Evolutionary conservation across 129 eudicot species (phyloP), one percentile per base, ranked within the genome.

Genomic region (Lactuca sativa): DNA sequence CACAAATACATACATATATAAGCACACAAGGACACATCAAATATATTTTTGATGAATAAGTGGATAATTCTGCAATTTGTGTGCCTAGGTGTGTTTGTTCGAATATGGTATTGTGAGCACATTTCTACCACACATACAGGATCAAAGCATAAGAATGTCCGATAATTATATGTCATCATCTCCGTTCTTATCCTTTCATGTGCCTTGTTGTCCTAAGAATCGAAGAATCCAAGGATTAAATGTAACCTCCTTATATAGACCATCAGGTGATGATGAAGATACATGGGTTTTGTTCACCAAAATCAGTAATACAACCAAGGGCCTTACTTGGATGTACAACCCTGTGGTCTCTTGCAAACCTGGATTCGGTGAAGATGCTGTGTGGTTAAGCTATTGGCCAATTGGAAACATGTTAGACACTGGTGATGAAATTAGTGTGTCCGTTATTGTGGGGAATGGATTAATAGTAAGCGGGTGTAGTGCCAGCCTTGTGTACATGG

Each of bases 371-470:
- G 41, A 78, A 49, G 64, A 36, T 71, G 57, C 36, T 54, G 56
- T 11, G 37, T 78, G 73, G 78, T 49, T 78, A 49, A 78, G 82
- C 56, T 74, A 78, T 40, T 78, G 82, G 77, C 76, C 71, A 59
- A 71, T 78, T 17, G 77, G 68, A 18, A 56, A 64, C n/a, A 17
- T 53, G 12, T 7, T 73, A 36, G 56, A 63, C 3, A 31, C 41
- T 7, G 41, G 64, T 12, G 64, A 59, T 59, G 40, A 30, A 31
- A 7, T 58, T 1, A 7, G 13, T 9, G 63, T 58, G 15, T 59
- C 62, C 2, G 2, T 56, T 11, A 21, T 56, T 18, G 62, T 18
- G 33, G 62, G 34, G 36, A 12, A 18, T 21, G 37, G 37, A 17
- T 56, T 56, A 11, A 25, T 21, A 1, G 62, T 18, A 21, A 56